Base-by-base conservation (phyloP, 257 asterid species). In the Solanum stenotomum region DNA sequence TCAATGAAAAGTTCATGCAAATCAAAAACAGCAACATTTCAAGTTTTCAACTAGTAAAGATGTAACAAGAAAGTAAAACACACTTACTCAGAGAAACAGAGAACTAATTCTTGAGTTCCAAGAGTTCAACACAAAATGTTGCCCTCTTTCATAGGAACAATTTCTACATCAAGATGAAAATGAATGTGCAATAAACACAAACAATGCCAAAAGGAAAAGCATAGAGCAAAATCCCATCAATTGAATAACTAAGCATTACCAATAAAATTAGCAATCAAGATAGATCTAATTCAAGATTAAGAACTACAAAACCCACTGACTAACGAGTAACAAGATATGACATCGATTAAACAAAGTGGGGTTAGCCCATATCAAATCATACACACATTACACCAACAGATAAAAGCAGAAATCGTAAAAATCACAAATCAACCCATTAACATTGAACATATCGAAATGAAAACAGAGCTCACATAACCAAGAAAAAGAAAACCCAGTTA, bases 391-490 rank as follows among this genome's bases (percentile, higher is more conserved):
- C 56, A 44, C 10, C 44, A 52, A 49, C 15, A 82, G 29, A 31
- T 2, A 31, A 16, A 49, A 49, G 12, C 4, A 82, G 44, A 49
- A 49, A 31, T 18, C 86, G 6, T 7, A 49, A 82, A 82, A 82
- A 46, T 29, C 71, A 61, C 42, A 82, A 44, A 82, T 49, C 71
- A 49, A 49, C 44, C 29, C 44, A 31, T 31, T 20, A 31, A 20
- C 71, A 49, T 82, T 34, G 86, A 82, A 49, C 22, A 49, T 82
- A 82, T 49, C 86, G 44, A 49, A 82, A 82, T 76, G 78, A 22
- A 35, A 72, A n/a, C 15, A 87, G 70, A 75, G 78, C 89, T 87
- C 87, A 87, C 90, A 35, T 71, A 85, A 89, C 72, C 86, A 89
- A 88, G 34, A 34, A 89, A 70, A 56, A 85, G 22, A 56, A 27